Evolutionary conservation across 345 rosid genomes (phyloP).

Genomic region (Zanthoxylum bungeanum): DNA sequence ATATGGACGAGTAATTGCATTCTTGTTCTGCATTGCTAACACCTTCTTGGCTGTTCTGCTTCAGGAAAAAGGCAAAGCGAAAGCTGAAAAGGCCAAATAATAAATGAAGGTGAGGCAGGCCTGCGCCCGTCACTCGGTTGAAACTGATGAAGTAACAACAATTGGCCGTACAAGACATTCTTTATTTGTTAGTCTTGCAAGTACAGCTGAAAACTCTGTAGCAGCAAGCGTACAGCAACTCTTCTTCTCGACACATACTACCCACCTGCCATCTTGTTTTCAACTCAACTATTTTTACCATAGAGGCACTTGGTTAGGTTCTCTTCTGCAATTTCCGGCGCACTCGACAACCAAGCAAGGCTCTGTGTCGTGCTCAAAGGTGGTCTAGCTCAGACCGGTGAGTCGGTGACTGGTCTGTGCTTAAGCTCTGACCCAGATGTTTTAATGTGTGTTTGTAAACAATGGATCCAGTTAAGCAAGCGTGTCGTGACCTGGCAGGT

Average conservation of each 20-base stretch:
- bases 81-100: constrained; percentile 33
- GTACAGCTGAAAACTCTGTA: background rate
- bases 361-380: background rate
- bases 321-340: background rate
- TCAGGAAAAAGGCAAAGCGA: constrained; percentile 33
- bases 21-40: background rate
- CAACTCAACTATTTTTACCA: background rate
- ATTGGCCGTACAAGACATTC: background rate
- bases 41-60: background rate
- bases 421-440: too few relatives aligned
- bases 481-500: background rate
- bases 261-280: background rate
- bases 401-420: background rate
- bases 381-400: background rate
- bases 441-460: background rate
- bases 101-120: constrained; percentile 14
- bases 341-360: background rate
- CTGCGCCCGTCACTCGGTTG: background rate
- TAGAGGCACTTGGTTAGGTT: background rate
- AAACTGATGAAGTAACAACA: background rate
- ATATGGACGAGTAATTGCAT: background rate
- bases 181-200: background rate
- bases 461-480: background rate
- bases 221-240: background rate
- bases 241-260: background rate